Evolutionary conservation across 2,329 filamentous ascomycete genomes (phyloP), one percentile per base, ranked within the genome.

Genomic region (Microcyclospora tardicrescens): DNA sequence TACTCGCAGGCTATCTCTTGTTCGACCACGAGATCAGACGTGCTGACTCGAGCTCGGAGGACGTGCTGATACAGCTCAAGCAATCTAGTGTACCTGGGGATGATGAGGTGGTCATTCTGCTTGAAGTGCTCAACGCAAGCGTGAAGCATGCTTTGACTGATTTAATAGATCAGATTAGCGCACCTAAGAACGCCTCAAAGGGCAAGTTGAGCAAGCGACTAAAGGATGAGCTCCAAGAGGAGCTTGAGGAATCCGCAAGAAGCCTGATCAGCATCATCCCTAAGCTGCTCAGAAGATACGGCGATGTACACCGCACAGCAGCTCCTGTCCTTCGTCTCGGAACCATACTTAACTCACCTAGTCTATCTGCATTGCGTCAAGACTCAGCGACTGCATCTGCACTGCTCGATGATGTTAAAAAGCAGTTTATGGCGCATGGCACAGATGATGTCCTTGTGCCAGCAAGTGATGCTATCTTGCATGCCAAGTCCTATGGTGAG

Each of bases 391-490:
- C 78, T 2, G 93, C 93, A 55, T 75, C 79, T 6, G 77, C 80
- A 15, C 66, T 96, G 24, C 68, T 98, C 1, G 86, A 94, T 49
- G 87, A 95, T 53, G 85, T 96, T 50, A 86, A 84, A 59, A 85
- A 84, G 41, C 91, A 98, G 52, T 96, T 98, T 63, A 78, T 82
- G 51, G 78, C 85, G n/a, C 91, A 98, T 55, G 83, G 84, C 33
- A 84, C 93, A 53, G 81, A 84, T 51, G 75, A 75, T 39, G 87
- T 96, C 13, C 69, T 98, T 34, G 77, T 77, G 10, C 87, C 95
- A 59, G 89, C 86, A 11, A 81, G 82, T 19, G 72, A 77, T 15
- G 84, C 87, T 5, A 74, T 98, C 29, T 65, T 94, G 27, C 85
- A 93, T 56, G 86, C 89, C 8, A 79, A 84, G 47, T 79, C 79